A percentile compares a stretch with the other conserved stretches of the same genome.
phyloP scores from a whole-genome alignment of 1,284 basidiomycete species.

The Agroathelia rolfsii region DNA sequence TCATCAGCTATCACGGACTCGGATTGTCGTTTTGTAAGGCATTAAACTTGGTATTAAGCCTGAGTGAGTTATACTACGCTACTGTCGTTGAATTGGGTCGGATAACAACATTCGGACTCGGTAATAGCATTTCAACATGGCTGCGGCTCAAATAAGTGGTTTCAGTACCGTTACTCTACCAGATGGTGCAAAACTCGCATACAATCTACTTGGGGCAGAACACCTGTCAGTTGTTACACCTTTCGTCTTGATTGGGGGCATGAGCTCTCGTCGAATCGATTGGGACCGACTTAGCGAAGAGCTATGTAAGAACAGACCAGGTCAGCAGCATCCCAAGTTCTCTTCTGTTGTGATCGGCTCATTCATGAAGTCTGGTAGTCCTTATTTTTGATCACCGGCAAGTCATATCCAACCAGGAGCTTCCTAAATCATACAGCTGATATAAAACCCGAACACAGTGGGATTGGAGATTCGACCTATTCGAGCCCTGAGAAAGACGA shows the following conservation, averaged over 20 bases:
- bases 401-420: too few relatives aligned
- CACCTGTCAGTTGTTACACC: conserved; percentile 17
- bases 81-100: too few relatives aligned
- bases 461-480: conserved; percentile 29
- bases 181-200: conserved; percentile 23
- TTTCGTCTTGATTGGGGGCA: conserved; percentile 26
- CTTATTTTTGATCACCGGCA: conserved; percentile 25
- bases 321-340: conserved; percentile 16
- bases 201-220: conserved; percentile 20
- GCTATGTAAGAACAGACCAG: conserved; percentile 21
- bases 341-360: not conserved
- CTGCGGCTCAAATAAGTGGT: too few relatives aligned
- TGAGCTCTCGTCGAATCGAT: conserved; percentile 22
- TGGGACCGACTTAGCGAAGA: conserved; percentile 21
- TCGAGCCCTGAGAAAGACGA: conserved; percentile 21
- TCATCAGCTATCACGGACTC: too few relatives aligned
- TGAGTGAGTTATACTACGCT: too few relatives aligned
- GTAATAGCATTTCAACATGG: too few relatives aligned
- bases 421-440: too few relatives aligned
- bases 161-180: conserved; percentile 18
- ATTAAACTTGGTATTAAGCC: too few relatives aligned
- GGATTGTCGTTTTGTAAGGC: too few relatives aligned
- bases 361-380: conserved; percentile 13
- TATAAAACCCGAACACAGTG: conserved; percentile 15
- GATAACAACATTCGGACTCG: too few relatives aligned